These are phyloP conservation scores for Nothophoma quercina DNA, from an alignment of 2,329 filamentous ascomycete genomes.

Conservation along the genomic window DNA sequence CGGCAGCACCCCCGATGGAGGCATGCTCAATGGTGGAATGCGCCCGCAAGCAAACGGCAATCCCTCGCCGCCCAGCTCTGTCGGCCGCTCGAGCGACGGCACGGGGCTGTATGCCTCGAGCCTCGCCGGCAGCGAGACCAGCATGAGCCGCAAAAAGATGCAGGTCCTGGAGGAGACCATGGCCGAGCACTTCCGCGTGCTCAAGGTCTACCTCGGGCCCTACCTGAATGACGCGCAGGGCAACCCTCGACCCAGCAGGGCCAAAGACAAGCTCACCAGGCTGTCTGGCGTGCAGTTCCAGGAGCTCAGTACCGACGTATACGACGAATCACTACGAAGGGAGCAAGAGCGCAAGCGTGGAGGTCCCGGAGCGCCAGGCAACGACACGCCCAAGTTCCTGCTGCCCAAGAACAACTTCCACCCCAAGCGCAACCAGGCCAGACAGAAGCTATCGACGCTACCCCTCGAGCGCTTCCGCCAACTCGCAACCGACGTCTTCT, in stretches of 20 bases:
- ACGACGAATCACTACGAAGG: constrained; percentile 88
- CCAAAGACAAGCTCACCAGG: constrained; percentile 90
- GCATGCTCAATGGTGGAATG: constrained; percentile 65
- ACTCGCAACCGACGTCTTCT: constrained; percentile 93
- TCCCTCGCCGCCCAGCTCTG: constrained; percentile 86
- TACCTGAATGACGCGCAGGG: constrained; percentile 77
- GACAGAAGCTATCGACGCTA: constrained; percentile 90
- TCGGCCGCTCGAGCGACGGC: constrained; percentile 84
- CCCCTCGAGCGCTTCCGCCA: constrained; percentile 88
- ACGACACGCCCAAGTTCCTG: constrained; percentile 66
- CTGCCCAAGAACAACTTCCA: constrained; percentile 90
- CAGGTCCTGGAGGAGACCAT: constrained; percentile 72
- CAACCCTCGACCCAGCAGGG: constrained; percentile 81
- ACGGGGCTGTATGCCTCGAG: constrained; percentile 67
- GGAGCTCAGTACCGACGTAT: constrained; percentile 97
- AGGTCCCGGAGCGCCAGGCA: constrained; percentile 57
- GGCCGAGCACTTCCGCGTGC: constrained; percentile 79
- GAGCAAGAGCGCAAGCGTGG: constrained; percentile 67
- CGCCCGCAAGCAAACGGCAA: constrained; percentile 56
- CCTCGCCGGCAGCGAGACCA: constrained; percentile 61
- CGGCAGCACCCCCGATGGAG: constrained; percentile 49
- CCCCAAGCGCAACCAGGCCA: constrained; percentile 96
- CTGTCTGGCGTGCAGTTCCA: constrained; percentile 93
- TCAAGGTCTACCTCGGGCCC: constrained; percentile 77
- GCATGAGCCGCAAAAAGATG: constrained; percentile 65